These are phyloP conservation scores for Theileria sp. DNA, from an alignment of 169 alveolate genomes.

Conservation along the genomic window DNA sequence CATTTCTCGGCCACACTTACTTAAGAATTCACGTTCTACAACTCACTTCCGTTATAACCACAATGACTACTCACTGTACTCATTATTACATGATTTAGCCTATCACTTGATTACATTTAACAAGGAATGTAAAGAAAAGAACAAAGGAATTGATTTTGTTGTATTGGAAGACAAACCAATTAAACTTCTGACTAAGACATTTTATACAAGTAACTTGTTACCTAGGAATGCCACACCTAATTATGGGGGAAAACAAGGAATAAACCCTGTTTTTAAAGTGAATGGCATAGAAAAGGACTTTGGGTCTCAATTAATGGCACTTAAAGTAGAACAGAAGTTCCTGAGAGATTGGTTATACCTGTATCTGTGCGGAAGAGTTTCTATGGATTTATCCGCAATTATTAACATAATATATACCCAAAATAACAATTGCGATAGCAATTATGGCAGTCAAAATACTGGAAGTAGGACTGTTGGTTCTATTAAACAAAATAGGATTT, in stretches of 20 bases:
- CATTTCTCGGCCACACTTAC: background rate
- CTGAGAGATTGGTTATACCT: conserved; percentile 30
- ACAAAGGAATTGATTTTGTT: background rate
- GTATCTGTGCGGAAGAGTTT: conserved; percentile 52
- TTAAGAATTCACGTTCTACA: background rate
- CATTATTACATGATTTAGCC: background rate
- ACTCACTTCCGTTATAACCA: background rate
- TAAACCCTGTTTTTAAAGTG: background rate
- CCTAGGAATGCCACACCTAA: background rate
- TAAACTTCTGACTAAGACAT: background rate
- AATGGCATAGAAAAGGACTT: background rate
- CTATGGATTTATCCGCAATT: conserved; percentile 54
- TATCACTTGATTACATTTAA: background rate
- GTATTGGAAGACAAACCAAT: background rate
- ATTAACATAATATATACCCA: conserved; percentile 37
- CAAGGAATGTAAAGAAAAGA: background rate
- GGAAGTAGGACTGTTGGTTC: background rate
- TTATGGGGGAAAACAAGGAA: background rate
- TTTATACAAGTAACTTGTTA: background rate
- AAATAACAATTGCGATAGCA: background rate
- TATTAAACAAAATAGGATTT: conserved; percentile 4
- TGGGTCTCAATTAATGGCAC: background rate
- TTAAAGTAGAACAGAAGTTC: background rate
- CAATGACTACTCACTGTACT: background rate
- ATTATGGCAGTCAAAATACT: background rate